Evolutionary conservation across 495 filamentous ascomycete genomes (phyloP).

Genomic region (Podospora australis): DNA sequence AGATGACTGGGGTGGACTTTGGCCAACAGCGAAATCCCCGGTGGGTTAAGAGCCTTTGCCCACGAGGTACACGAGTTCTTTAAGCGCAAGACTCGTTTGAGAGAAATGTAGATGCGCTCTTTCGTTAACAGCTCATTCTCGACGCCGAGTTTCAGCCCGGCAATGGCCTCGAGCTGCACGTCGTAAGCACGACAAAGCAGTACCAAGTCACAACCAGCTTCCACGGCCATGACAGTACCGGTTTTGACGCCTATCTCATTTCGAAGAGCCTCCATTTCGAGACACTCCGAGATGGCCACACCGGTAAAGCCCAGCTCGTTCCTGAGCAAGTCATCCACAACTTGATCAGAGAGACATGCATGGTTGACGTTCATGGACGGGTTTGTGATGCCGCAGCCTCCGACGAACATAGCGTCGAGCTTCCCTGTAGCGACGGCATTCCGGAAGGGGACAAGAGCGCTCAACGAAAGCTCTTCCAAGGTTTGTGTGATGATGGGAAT

Average conservation of each 20-base stretch:
- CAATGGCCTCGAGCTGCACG: constrained; percentile 80
- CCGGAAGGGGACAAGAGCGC: constrained; percentile 77
- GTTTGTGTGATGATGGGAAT: constrained; percentile 91
- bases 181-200: constrained; percentile 78
- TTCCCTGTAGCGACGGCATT: constrained; percentile 72
- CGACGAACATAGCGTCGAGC: constrained; percentile 87
- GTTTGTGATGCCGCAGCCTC: constrained; percentile 80
- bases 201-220: constrained; percentile 83
- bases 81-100: constrained; percentile 64
- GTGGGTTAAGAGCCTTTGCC: constrained; percentile 75
- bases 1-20: constrained; percentile 73
- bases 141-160: constrained; percentile 72
- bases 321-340: constrained; percentile 76
- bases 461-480: constrained; percentile 76
- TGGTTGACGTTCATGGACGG: constrained; percentile 87
- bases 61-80: constrained; percentile 75
- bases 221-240: constrained; percentile 89
- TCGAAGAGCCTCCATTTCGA: constrained; percentile 90
- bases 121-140: constrained; percentile 79
- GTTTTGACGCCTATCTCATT: constrained; percentile 90
- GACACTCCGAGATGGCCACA: constrained; percentile 86
- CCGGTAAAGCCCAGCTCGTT: constrained; percentile 80
- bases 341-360: constrained; percentile 83
- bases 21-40: constrained; percentile 64
- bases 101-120: constrained; percentile 65